A percentile compares a stretch with the other conserved stretches of the same genome.
These are phyloP conservation scores for Alloteropsis angusta DNA, from an alignment of 202 grass and related monocot species.

Conservation along the genomic window DNA sequence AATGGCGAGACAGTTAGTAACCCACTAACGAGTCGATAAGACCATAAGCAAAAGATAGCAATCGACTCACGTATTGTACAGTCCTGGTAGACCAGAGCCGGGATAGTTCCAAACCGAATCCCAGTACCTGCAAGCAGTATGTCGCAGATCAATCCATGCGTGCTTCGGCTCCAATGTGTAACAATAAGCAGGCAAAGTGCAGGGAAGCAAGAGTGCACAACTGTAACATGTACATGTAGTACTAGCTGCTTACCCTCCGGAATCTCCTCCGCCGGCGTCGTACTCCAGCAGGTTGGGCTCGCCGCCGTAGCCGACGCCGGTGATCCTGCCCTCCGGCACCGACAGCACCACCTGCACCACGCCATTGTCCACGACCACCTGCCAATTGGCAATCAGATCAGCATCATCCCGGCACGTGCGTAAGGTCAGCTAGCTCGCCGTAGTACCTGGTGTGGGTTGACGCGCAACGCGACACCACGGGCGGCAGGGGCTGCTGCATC, in stretches of 20 bases:
- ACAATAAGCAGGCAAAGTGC: no score
- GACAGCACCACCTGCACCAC: conserved; percentile 34
- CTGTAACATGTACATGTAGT: no score
- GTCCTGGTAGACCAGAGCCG: neutral
- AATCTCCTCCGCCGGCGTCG: neutral
- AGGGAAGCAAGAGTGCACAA: no score
- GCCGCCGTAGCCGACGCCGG: conserved; percentile 27
- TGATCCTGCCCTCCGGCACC: conserved; percentile 37
- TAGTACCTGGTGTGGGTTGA: neutral
- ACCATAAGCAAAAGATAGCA: no score
- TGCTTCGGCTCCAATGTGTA: no score
- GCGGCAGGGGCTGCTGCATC: neutral
- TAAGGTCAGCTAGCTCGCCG: neutral
- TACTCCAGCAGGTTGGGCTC: conserved; percentile 27
- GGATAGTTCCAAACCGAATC: conserved; percentile 39
- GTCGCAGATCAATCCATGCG: no score
- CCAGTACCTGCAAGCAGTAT: conserved; percentile 34
- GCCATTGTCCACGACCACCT: conserved; percentile 53
- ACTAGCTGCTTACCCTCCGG: neutral
- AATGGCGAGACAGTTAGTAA: neutral
- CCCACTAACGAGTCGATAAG: neutral
- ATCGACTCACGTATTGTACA: neutral
- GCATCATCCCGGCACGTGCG: neutral
- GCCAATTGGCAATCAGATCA: neutral
- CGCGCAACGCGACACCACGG: neutral